These are phyloP conservation scores for Linnemannia schmuckeri DNA, from an alignment of 192 early-diverging fungal species.

Conservation along the genomic window DNA sequence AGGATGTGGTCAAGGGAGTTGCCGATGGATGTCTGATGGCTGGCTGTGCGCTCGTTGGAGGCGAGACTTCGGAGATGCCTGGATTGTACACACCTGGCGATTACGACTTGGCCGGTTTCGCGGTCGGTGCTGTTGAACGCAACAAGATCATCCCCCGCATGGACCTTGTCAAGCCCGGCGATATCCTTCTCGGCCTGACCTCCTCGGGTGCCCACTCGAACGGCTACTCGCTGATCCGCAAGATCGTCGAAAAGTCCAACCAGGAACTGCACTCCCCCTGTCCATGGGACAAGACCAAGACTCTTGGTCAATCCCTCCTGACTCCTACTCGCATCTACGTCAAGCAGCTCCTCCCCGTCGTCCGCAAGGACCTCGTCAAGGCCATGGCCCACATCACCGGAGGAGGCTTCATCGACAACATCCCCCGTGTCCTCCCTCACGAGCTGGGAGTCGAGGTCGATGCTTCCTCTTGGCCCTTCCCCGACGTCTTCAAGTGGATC, in stretches of 20 bases:
- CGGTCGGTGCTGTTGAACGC: slow-evolving; percentile 96
- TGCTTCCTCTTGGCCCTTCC: slow-evolving; percentile 83
- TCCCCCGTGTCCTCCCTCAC: slow-evolving; percentile 94
- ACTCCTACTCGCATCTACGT: slow-evolving; percentile 98
- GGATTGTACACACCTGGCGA: slow-evolving; percentile 89
- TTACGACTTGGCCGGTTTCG: slow-evolving; percentile 97
- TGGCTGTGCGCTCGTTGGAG: slow-evolving; percentile 96
- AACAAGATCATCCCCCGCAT: slow-evolving; percentile 87
- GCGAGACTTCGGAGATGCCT: slow-evolving; percentile 99
- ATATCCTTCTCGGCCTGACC: slow-evolving; percentile 90
- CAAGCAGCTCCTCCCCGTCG: slow-evolving; percentile 87
- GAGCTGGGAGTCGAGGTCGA: slow-evolving; percentile 87
- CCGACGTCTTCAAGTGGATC: slow-evolving; percentile 96
- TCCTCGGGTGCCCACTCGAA: slow-evolving; percentile 99
- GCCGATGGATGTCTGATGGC: slow-evolving; percentile 92
- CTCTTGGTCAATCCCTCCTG: slow-evolving; percentile 89
- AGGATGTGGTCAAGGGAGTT: slow-evolving; percentile 93
- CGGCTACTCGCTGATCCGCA: slow-evolving; percentile 98
- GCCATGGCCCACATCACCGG: slow-evolving; percentile 99
- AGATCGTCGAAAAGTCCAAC: slow-evolving; percentile 81
- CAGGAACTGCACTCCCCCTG: slow-evolving; percentile 83
- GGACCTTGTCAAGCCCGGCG: slow-evolving; percentile 79
- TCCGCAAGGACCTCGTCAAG: slow-evolving; percentile 86
- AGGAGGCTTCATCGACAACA: slow-evolving; percentile 98
- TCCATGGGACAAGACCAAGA: slow-evolving; percentile 80